These are phyloP conservation scores for Cytospora schulzeri DNA, from an alignment of 2,329 filamentous ascomycete species.

Conservation along the genomic window DNA sequence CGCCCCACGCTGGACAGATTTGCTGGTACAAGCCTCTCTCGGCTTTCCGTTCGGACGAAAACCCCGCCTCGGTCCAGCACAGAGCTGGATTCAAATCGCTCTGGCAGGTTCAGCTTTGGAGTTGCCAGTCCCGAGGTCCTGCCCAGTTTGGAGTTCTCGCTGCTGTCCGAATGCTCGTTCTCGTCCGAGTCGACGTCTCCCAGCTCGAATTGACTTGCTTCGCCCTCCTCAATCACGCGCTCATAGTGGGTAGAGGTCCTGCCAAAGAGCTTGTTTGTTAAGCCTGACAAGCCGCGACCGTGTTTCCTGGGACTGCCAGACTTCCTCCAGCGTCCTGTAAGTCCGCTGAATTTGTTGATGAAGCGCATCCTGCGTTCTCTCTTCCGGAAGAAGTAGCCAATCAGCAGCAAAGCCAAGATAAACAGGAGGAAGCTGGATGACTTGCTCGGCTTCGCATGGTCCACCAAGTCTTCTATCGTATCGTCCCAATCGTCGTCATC, in stretches of 20 bases:
- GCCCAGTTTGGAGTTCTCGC: conserved; percentile 57
- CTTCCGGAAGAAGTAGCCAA: conserved; percentile 75
- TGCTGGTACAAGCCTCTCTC: conserved; percentile 70
- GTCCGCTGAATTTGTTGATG: conserved; percentile 53
- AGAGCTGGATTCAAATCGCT: conserved; percentile 51
- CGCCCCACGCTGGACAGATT: conserved; percentile 55
- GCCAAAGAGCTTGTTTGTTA: conserved; percentile 68
- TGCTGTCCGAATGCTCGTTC: conserved; percentile 65
- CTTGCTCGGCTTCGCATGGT: conserved; percentile 66
- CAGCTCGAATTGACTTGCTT: conserved; percentile 76
- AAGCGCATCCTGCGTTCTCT: conserved; percentile 71
- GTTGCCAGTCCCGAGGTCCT: conserved; percentile 69
- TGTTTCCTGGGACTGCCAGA: conserved; percentile 51
- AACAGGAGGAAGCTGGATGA: conserved; percentile 78
- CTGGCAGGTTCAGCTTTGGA: conserved; percentile 55
- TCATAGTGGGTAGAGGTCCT: conserved; percentile 68
- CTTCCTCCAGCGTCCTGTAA: conserved; percentile 44
- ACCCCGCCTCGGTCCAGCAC: conserved; percentile 70
- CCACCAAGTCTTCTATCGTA: conserved; percentile 60
- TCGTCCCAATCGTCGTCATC: conserved; percentile 58
- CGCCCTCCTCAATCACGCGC: conserved; percentile 80
- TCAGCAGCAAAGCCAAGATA: conserved; percentile 68
- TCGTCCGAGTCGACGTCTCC: conserved; percentile 66
- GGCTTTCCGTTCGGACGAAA: conserved; percentile 80
- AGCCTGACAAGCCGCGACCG: conserved; percentile 48